These are phyloP conservation scores for Leccinum subrobustum DNA, from an alignment of 1,284 basidiomycete genomes.

Conservation along the genomic window DNA sequence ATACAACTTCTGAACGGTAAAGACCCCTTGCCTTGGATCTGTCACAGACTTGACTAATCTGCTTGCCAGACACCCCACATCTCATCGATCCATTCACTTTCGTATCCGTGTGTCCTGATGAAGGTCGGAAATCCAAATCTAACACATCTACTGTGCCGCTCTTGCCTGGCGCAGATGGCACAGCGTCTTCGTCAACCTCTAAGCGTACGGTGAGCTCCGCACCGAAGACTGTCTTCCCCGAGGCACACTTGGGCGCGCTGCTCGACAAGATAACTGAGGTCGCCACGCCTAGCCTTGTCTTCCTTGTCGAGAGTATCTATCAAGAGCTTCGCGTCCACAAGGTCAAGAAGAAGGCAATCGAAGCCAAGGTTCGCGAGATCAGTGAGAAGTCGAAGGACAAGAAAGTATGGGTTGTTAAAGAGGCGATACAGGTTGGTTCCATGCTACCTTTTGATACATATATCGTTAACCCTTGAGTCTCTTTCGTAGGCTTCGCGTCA, in stretches of 20 bases:
- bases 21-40: not conserved
- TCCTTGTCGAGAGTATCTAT: slow-evolving; percentile 70
- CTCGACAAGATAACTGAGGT: slow-evolving; percentile 56
- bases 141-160: slow-evolving; percentile 39
- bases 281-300: slow-evolving; percentile 57
- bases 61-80: slow-evolving; percentile 61
- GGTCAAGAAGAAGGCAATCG: slow-evolving; percentile 79
- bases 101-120: slow-evolving; percentile 49
- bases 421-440: slow-evolving; percentile 35
- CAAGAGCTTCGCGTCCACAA: slow-evolving; percentile 63
- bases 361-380: slow-evolving; percentile 74
- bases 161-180: slow-evolving; percentile 32
- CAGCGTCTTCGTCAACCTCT: slow-evolving; percentile 10
- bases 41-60: not conserved
- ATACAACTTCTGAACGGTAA: slow-evolving; percentile 80
- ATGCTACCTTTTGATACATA: not conserved
- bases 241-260: slow-evolving; percentile 56
- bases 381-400: slow-evolving; percentile 67
- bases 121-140: slow-evolving; percentile 31
- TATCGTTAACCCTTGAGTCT: not conserved
- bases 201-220: slow-evolving; percentile 39
- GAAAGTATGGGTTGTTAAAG: slow-evolving; percentile 69
- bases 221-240: slow-evolving; percentile 67
- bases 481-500: slow-evolving; percentile 12
- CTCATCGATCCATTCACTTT: slow-evolving; percentile 79